Conservation (phyloP, 148 eudicot species). For the Suaeda aralocaspica region DNA sequence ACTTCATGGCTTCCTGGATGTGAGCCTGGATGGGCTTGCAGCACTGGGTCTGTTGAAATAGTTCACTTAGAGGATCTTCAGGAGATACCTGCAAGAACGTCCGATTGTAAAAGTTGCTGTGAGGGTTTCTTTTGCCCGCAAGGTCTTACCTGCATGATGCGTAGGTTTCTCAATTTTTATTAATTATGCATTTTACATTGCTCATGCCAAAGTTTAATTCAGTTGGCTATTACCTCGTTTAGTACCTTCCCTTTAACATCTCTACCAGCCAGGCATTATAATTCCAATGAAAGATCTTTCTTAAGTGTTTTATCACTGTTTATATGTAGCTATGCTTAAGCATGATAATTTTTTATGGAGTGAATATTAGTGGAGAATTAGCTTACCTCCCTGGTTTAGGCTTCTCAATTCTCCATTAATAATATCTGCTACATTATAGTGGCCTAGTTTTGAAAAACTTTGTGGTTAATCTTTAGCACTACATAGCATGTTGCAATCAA, state of each 20-base stretch:
- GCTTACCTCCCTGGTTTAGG: no score
- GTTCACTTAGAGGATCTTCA: slow-evolving; percentile 2
- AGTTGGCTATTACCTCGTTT: not conserved
- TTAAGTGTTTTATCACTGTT: no score
- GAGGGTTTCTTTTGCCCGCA: slow-evolving; percentile 50
- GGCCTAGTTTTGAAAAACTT: no score
- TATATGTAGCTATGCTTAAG: no score
- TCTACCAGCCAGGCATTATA: not conserved
- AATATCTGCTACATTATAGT: no score
- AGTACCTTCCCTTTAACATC: not conserved
- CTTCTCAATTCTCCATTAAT: no score
- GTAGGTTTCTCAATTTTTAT: slow-evolving; percentile 26
- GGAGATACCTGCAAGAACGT: slow-evolving; percentile 33
- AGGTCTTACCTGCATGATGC: slow-evolving; percentile 52
- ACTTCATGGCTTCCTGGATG: slow-evolving; percentile 38
- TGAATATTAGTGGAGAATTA: no score
- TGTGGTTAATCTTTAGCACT: no score
- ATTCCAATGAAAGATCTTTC: not conserved
- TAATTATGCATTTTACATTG: not conserved
- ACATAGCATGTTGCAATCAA: no score
- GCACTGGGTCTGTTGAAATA: not conserved
- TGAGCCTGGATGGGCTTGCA: slow-evolving; percentile 56
- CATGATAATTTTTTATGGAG: no score
- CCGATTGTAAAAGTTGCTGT: slow-evolving; percentile 34
- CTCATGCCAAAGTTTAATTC: not conserved